Percentiles rank a stretch among this genome's conserved stretches.
These are phyloP conservation scores for Colletotrichum tropicicola DNA, from an alignment of 2,329 filamentous ascomycete genomes.

Conservation along the genomic window DNA sequence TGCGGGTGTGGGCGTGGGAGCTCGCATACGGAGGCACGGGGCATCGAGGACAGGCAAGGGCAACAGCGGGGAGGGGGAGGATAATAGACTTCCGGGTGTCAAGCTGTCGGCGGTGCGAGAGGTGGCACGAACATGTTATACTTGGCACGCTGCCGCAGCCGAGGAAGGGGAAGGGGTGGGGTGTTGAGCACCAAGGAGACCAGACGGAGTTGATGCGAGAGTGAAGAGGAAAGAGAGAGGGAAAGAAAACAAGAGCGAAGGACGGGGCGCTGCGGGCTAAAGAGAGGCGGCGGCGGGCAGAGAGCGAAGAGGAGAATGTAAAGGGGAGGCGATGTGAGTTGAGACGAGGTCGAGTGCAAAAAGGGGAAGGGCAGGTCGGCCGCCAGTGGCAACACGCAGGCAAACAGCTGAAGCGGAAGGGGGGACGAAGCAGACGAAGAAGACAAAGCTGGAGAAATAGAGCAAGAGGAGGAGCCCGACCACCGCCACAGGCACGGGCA, in stretches of 20 bases:
- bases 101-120: background rate
- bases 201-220: background rate
- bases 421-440: background rate
- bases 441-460: background rate
- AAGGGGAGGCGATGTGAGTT: background rate
- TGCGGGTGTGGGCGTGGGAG: background rate
- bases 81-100: background rate
- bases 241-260: background rate
- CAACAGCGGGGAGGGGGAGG: background rate
- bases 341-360: background rate
- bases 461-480: no score
- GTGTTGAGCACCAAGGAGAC: background rate
- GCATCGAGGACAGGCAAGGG: conserved; percentile 9
- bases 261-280: background rate
- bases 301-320: background rate
- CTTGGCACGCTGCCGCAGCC: background rate
- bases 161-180: background rate
- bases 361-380: background rate
- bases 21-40: conserved; percentile 21
- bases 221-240: background rate
- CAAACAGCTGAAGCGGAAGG: no score
- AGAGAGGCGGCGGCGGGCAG: background rate
- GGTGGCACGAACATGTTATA: conserved; percentile 7
- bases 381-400: conserved; percentile 18
- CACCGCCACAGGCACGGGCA: no score